phyloP scores from a whole-genome alignment of 2,329 filamentous ascomycete genomes.

The Aspergillus tubingensis region DNA sequence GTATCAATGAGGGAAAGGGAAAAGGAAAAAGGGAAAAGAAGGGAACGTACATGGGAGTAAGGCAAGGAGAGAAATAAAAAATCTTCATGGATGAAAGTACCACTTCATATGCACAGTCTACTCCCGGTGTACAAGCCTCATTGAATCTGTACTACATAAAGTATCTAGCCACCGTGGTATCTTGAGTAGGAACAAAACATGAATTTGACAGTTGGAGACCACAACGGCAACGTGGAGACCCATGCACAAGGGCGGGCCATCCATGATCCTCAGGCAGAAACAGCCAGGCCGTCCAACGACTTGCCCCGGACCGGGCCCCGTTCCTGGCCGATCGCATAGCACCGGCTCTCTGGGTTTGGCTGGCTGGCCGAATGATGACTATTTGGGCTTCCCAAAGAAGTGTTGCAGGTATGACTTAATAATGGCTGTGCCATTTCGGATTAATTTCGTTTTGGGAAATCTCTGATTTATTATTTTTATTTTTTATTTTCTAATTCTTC shows the following conservation, averaged over 20 bases:
- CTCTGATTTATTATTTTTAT: background rate
- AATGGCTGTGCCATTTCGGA: background rate
- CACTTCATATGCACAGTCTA: too few relatives aligned
- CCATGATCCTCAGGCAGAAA: conserved; percentile 8
- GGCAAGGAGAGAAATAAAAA: too few relatives aligned
- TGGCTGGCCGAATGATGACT: background rate
- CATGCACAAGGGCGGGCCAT: conserved; percentile 2
- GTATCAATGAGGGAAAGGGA: background rate
- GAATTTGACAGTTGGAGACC: conserved; percentile 6
- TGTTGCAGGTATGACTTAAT: background rate
- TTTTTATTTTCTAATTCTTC: background rate
- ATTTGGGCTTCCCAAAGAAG: background rate
- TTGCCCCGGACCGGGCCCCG: conserved; percentile 26
- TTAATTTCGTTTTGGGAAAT: background rate
- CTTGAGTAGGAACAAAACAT: background rate
- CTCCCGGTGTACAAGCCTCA: too few relatives aligned
- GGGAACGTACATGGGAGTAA: background rate
- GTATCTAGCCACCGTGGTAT: too few relatives aligned
- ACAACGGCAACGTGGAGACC: conserved; percentile 17
- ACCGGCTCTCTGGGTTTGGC: conserved; percentile 16
- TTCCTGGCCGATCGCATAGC: conserved; percentile 32
- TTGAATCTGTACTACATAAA: too few relatives aligned
- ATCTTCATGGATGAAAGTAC: too few relatives aligned
- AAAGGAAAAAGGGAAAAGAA: background rate
- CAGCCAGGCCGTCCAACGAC: conserved; percentile 12